Percentiles rank a stretch among this genome's conserved stretches.
Evolutionary conservation across 768 basidiomycete genomes (phyloP).

Genomic region (Crassisporium funariophilum): DNA sequence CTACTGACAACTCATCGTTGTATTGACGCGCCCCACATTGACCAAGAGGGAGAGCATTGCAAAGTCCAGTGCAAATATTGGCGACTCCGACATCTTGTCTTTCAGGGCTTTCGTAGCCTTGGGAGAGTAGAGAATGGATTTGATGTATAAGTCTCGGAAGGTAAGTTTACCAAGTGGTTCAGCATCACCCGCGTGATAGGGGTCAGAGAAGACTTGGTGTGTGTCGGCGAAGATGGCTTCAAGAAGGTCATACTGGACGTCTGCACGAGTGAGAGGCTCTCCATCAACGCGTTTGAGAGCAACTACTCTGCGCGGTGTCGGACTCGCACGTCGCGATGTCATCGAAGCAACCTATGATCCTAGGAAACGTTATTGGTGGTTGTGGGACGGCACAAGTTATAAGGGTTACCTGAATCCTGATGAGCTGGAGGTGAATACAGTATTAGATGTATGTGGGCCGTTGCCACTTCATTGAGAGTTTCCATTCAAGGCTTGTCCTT

Average conservation of each 20-base stretch:
- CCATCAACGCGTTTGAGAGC: slow-evolving; percentile 61
- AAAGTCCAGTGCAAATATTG: slow-evolving; percentile 65
- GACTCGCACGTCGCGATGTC: slow-evolving; percentile 44
- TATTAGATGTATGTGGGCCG: too few relatives aligned
- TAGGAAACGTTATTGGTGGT: not conserved
- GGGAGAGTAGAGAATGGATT: slow-evolving; percentile 53
- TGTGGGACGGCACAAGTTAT: too few relatives aligned
- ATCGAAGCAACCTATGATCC: slow-evolving; percentile 9
- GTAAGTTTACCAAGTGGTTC: slow-evolving; percentile 36
- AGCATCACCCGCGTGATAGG: slow-evolving; percentile 27
- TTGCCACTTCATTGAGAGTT: slow-evolving; percentile 6
- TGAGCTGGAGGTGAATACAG: not conserved
- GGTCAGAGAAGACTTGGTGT: slow-evolving; percentile 55
- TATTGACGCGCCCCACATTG: slow-evolving; percentile 81
- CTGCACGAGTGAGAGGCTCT: slow-evolving; percentile 64
- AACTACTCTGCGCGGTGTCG: slow-evolving; percentile 41
- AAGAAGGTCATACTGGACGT: slow-evolving; percentile 82
- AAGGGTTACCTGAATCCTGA: too few relatives aligned
- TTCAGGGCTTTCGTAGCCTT: slow-evolving; percentile 72
- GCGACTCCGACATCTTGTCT: slow-evolving; percentile 67
- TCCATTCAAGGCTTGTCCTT: slow-evolving; percentile 12
- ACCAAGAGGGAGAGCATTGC: slow-evolving; percentile 74
- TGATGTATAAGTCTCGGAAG: slow-evolving; percentile 66
- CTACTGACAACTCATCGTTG: slow-evolving; percentile 78
- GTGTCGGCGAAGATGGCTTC: slow-evolving; percentile 73